phyloP scores from a whole-genome alignment of 441 rosid genomes.

The Mallotus japonicus region DNA sequence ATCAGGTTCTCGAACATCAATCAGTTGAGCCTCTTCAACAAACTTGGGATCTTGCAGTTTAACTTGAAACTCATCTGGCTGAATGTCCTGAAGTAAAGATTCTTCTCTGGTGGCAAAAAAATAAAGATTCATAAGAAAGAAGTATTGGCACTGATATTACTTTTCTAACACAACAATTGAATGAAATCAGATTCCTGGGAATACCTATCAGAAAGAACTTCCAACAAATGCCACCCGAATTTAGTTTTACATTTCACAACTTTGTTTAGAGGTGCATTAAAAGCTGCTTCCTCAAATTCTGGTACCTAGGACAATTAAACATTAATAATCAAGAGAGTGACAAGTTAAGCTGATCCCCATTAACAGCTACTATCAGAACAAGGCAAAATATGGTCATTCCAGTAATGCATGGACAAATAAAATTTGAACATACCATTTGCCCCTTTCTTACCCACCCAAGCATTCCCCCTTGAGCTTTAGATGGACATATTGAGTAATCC shows the following conservation, averaged over 20 bases:
- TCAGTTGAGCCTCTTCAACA: constrained; percentile 66
- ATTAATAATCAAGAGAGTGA: constrained; percentile 17
- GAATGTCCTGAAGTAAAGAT: constrained; percentile 51
- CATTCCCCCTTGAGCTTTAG: constrained; percentile 77
- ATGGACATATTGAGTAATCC: constrained; percentile 78
- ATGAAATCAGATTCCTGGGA: constrained; percentile 14
- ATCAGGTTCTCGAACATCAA: constrained; percentile 89
- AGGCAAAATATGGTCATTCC: not conserved
- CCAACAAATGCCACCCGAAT: constrained; percentile 87
- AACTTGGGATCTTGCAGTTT: constrained; percentile 77
- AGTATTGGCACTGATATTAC: constrained; percentile 8
- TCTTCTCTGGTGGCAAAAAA: constrained; percentile 41
- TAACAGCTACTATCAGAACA: not conserved
- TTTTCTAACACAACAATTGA: constrained; percentile 13
- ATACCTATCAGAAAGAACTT: constrained; percentile 88
- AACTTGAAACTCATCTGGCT: constrained; percentile 61
- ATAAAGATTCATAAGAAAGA: constrained; percentile 1
- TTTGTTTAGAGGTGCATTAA: constrained; percentile 57
- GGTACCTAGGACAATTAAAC: constrained; percentile 53
- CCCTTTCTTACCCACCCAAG: constrained; percentile 91
- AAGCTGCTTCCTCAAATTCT: constrained; percentile 90
- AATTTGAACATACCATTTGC: constrained; percentile 54
- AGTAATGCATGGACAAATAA: not conserved
- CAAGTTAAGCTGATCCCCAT: not conserved
- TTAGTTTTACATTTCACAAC: constrained; percentile 77